Evolutionary conservation across 1,139 yeast genomes (phyloP), one percentile per base, ranked within the genome.

Genomic region (Saccharomyces hybrid): DNA sequence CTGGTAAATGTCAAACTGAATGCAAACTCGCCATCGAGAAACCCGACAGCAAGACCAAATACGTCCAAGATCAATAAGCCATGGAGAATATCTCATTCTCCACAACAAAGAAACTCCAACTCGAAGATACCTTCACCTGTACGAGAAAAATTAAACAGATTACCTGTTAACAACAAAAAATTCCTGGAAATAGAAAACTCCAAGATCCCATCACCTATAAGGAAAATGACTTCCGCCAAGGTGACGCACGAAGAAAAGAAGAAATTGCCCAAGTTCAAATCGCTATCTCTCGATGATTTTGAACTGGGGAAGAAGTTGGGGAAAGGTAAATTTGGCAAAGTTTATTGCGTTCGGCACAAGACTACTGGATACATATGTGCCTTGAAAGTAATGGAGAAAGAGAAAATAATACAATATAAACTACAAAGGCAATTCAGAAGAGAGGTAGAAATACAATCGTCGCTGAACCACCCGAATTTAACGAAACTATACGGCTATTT

Each of bases 301-400:
- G 96, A 90, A 62, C 78, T 93, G 49, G 99, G 99, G 11, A 80
- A 86, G 54, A 84, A 87, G 56, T 77, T 93, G 42, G 99, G 99
- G 0, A 89, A 88, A 67, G 99, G 99, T 2, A 90, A 90, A 69
- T 82, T 91, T 63, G 99, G 99, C 2, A 83, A 82, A 62, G 99
- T 93, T 0, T 91, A 90, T 70, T 88, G 96, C 65, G 98, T 87
- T 12, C 78, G 80, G 57, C 97, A 91, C 67, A 83, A 80, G 62
- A 64, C 72, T 31, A 79, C 89, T 0, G 96, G 95, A 1, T 88
- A 82, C 64, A 77, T 93, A 2, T 88, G 95, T 69, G 99, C 99
- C 0, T 73, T 93, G 62, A 93, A 93, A 67, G 95, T 86, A 5
- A 88, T 93, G 96, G 83, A 84, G 58, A 91, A 90, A 71, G 75